A percentile compares a stretch with the other conserved stretches of the same genome.
Conservation (phyloP, 495 filamentous ascomycete species). For the Penicillium chermesinum region DNA sequence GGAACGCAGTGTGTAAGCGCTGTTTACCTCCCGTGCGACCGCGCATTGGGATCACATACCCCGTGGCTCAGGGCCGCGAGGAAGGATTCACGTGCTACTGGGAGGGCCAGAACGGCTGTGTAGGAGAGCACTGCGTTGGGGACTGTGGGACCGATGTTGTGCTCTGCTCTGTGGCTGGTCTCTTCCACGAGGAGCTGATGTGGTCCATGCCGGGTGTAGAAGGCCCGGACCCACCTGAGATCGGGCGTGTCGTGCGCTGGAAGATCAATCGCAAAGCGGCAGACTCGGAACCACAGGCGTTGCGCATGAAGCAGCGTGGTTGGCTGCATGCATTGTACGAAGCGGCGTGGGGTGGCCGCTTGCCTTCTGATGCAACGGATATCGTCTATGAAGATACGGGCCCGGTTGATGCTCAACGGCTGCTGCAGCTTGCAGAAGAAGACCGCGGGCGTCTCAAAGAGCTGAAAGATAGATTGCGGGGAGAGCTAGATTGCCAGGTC, state of each 20-base stretch:
- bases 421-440: slow-evolving; percentile 40
- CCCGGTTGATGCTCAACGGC: slow-evolving; percentile 17
- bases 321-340: slow-evolving; percentile 29
- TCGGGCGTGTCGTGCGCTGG: slow-evolving; percentile 32
- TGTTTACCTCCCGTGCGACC: slow-evolving; percentile 64
- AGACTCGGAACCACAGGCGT: slow-evolving; percentile 10
- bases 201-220: slow-evolving; percentile 16
- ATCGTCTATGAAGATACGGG: slow-evolving; percentile 43
- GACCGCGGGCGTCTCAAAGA: slow-evolving; percentile 50
- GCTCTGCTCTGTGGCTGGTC: slow-evolving; percentile 57
- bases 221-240: slow-evolving; percentile 25
- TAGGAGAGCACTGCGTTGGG: slow-evolving; percentile 63
- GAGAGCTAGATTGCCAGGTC: slow-evolving; percentile 81
- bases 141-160: slow-evolving; percentile 77
- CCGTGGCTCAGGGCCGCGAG: slow-evolving; percentile 55
- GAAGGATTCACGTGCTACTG: slow-evolving; percentile 72
- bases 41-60: slow-evolving; percentile 69
- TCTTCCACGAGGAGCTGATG: slow-evolving; percentile 44
- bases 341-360: slow-evolving; percentile 24
- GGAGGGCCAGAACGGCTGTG: slow-evolving; percentile 44
- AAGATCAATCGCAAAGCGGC: slow-evolving; percentile 21
- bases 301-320: slow-evolving; percentile 8
- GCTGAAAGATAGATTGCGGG: slow-evolving; percentile 54
- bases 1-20: slow-evolving; percentile 65
- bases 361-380: slow-evolving; percentile 40